Evolutionary conservation across 805 yeast species (phyloP).

Genomic region (Ogataea pini): DNA sequence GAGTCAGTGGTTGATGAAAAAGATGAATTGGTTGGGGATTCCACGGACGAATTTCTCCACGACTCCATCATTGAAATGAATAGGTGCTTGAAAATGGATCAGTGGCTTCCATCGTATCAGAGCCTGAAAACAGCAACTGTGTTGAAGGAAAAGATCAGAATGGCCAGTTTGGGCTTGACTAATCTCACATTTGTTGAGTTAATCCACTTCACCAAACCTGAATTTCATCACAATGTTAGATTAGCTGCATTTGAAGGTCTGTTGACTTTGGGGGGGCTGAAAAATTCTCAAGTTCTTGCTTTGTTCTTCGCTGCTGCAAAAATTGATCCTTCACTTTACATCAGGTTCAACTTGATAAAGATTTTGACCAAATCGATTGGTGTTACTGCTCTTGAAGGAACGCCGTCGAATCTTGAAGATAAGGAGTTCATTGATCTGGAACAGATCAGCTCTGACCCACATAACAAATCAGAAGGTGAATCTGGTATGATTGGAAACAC

Average conservation of each 20-base stretch:
- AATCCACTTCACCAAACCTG: slow-evolving; percentile 50
- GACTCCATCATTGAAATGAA: slow-evolving; percentile 66
- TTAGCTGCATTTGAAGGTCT: slow-evolving; percentile 70
- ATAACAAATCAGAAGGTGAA: slow-evolving; percentile 1
- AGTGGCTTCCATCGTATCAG: slow-evolving; percentile 79
- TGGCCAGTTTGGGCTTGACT: slow-evolving; percentile 58
- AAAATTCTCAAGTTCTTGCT: slow-evolving; percentile 57
- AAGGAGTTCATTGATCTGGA: slow-evolving; percentile 48
- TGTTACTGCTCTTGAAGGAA: slow-evolving; percentile 64
- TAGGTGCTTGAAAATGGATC: slow-evolving; percentile 76
- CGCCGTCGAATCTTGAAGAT: slow-evolving; percentile 59
- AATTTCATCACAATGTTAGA: slow-evolving; percentile 53
- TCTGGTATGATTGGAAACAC: slow-evolving; percentile 24
- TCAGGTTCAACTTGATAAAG: slow-evolving; percentile 51
- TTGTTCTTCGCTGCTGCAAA: slow-evolving; percentile 61
- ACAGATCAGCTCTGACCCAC: slow-evolving; percentile 12
- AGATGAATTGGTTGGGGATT: slow-evolving; percentile 19
- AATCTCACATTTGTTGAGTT: slow-evolving; percentile 55
- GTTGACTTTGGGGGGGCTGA: slow-evolving; percentile 73
- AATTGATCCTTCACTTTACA: slow-evolving; percentile 53
- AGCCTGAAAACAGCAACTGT: slow-evolving; percentile 55
- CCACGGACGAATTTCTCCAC: slow-evolving; percentile 40
- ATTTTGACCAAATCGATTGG: slow-evolving; percentile 57
- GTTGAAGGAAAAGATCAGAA: slow-evolving; percentile 55
- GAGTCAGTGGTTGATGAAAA: slow-evolving; percentile 20